phyloP scores from a whole-genome alignment of 495 filamentous ascomycete genomes.

The Aspergillus conjunctus region DNA sequence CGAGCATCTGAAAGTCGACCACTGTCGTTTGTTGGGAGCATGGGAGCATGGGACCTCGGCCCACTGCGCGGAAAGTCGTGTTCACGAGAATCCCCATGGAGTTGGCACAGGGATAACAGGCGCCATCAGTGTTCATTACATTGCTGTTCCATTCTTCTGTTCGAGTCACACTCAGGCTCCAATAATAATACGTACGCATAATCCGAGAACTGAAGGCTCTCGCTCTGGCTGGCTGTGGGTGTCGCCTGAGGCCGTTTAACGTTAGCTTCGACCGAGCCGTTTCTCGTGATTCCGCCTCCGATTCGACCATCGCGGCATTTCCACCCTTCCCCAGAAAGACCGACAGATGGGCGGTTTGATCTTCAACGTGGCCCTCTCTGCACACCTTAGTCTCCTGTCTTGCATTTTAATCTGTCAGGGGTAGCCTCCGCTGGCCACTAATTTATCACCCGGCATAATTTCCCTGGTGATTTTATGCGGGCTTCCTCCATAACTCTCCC shows the following conservation, averaged over 20 bases:
- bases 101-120: background rate
- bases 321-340: conserved; percentile 26
- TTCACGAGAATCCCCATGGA: background rate
- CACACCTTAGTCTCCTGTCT: conserved; percentile 10
- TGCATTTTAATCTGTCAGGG: conserved; percentile 23
- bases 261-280: conserved; percentile 9
- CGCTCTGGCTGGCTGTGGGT: background rate
- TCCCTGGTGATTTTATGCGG: conserved; percentile 3
- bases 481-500: background rate
- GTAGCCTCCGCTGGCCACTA: conserved; percentile 16
- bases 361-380: conserved; percentile 31
- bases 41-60: conserved; percentile 9
- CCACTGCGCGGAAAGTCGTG: conserved; percentile 1
- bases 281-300: conserved; percentile 24
- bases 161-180: too few species aligned
- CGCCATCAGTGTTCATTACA: background rate
- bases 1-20: conserved; percentile 11
- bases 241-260: conserved; percentile 7
- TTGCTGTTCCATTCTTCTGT: background rate
- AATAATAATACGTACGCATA: too few species aligned
- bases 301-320: conserved; percentile 14
- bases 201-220: too few species aligned
- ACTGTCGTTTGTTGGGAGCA: background rate
- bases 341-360: conserved; percentile 22
- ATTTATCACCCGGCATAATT: conserved; percentile 3